phyloP scores from a whole-genome alignment of 805 yeast genomes.

The Ogataea degrootiae region DNA sequence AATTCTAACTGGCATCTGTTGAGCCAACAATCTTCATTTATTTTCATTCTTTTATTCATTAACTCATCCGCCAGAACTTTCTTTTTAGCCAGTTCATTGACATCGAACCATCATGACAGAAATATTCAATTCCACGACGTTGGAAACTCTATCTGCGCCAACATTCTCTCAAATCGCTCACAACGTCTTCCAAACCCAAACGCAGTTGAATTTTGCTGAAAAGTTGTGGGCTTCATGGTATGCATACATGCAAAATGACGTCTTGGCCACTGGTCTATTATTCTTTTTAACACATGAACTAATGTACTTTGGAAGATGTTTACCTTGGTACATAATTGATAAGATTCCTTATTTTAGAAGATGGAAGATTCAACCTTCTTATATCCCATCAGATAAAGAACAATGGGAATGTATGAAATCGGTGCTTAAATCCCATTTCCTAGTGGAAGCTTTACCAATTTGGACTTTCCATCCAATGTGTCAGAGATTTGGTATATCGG shows the following conservation, averaged over 20 bases:
- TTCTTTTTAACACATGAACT: conserved; percentile 52
- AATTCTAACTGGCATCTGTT: too few relatives aligned
- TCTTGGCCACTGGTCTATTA: conserved; percentile 53
- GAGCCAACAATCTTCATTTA: neutral
- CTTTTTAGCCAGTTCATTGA: neutral
- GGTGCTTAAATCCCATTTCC: conserved; percentile 50
- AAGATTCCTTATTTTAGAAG: conserved; percentile 46
- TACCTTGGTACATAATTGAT: conserved; percentile 56
- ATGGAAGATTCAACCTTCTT: conserved; percentile 51
- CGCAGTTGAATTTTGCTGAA: conserved; percentile 40
- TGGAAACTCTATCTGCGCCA: conserved; percentile 21
- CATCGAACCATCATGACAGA: conserved; percentile 23
- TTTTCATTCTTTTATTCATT: neutral
- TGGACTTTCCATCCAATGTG: conserved; percentile 61
- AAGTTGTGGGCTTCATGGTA: conserved; percentile 55
- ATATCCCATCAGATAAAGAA: conserved; percentile 48
- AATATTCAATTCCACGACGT: conserved; percentile 28
- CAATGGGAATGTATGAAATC: conserved; percentile 60
- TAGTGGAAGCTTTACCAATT: conserved; percentile 57
- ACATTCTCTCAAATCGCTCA: conserved; percentile 31
- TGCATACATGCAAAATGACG: conserved; percentile 47
- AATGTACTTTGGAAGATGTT: conserved; percentile 54
- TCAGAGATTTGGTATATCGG: conserved; percentile 41
- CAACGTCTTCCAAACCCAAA: conserved; percentile 35
- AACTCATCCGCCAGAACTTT: neutral